Evolutionary conservation across 805 yeast genomes (phyloP).

Genomic region (Spathaspora girioi): DNA sequence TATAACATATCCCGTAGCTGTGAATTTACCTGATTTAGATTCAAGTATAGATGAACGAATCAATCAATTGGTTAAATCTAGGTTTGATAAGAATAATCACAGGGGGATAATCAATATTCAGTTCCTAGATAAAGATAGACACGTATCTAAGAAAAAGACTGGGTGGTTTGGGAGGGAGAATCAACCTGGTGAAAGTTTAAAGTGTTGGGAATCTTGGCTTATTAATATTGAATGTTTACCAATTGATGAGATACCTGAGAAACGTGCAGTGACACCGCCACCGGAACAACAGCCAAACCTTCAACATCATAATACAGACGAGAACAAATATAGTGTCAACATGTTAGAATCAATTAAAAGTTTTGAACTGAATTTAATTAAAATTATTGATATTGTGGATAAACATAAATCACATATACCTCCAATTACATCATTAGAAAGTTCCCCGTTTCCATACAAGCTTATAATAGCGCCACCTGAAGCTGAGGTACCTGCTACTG

Average conservation of each 20-base stretch:
- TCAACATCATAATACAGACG: not conserved
- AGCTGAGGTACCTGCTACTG: not conserved
- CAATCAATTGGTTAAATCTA: constrained; percentile 24
- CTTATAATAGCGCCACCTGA: constrained; percentile 19
- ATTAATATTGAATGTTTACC: constrained; percentile 48
- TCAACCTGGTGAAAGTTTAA: constrained; percentile 3
- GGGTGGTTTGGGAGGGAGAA: constrained; percentile 50
- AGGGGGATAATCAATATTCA: constrained; percentile 32
- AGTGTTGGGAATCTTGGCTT: constrained; percentile 72
- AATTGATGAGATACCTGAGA: constrained; percentile 9
- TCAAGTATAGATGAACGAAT: constrained; percentile 34
- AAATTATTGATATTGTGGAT: constrained; percentile 53
- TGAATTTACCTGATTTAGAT: constrained; percentile 48
- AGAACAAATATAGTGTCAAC: not conserved
- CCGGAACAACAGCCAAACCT: not conserved
- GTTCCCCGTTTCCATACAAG: constrained; percentile 57
- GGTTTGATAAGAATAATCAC: constrained; percentile 1
- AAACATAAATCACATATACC: constrained; percentile 66
- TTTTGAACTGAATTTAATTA: constrained; percentile 38
- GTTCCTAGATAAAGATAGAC: constrained; percentile 29
- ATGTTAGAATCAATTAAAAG: constrained; percentile 28
- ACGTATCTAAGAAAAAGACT: constrained; percentile 32
- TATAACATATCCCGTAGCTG: constrained; percentile 54
- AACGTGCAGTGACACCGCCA: not conserved
- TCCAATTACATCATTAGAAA: constrained; percentile 63